Conservation (phyloP, 208 protist genomes). For the Trypanosoma boissoni region DNA sequence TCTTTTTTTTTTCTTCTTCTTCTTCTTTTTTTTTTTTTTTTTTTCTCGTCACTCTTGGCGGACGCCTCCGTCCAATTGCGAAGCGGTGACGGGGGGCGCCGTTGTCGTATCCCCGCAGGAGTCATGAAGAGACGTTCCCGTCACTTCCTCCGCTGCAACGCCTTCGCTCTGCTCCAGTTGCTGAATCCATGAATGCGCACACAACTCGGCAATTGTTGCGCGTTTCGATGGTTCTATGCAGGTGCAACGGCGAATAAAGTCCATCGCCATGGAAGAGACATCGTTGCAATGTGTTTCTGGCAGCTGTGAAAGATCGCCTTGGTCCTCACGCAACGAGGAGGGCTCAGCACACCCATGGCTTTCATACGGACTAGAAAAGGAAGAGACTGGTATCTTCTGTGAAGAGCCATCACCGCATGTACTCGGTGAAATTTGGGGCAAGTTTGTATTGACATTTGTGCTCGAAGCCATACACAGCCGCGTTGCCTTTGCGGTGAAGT, state of each 20-base stretch:
- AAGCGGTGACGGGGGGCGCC: too few species aligned
- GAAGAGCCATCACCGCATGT: too few species aligned
- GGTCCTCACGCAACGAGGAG: too few species aligned
- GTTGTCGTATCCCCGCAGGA: too few species aligned
- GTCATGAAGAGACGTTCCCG: too few species aligned
- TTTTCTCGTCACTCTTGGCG: too few species aligned
- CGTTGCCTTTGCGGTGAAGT: too few species aligned
- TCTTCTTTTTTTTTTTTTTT: not conserved
- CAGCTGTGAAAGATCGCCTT: not conserved
- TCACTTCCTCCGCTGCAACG: not conserved
- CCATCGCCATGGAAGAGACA: slow-evolving; percentile 45
- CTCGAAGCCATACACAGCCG: not conserved
- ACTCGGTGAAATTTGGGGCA: too few species aligned
- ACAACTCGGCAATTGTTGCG: slow-evolving; percentile 50
- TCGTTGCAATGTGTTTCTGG: slow-evolving; percentile 5
- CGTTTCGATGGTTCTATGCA: slow-evolving; percentile 34
- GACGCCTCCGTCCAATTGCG: too few species aligned
- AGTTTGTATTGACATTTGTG: not conserved
- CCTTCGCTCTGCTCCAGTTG: slow-evolving; percentile 5
- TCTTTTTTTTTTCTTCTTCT: not conserved
- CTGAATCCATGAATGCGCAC: slow-evolving; percentile 56
- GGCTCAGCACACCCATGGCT: too few species aligned
- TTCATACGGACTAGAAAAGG: too few species aligned
- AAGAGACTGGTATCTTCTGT: too few species aligned
- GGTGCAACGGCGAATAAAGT: slow-evolving; percentile 60